Base-by-base conservation (phyloP, 352 stramenopile species). In the Thraustochytrium striatum region DNA sequence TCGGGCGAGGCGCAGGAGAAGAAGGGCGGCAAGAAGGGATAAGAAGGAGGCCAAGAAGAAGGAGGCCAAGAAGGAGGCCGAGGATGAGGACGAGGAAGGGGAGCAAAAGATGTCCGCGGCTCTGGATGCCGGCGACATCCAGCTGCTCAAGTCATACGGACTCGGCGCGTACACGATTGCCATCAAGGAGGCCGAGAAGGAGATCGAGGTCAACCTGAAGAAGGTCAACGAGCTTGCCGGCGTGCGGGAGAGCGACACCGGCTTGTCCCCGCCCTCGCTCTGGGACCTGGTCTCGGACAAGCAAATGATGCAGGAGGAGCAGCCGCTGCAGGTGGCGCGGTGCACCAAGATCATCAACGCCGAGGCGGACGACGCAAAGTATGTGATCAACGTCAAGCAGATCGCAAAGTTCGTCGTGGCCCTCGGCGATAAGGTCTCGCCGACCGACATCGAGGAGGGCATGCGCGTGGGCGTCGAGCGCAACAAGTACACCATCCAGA, bases 331-430 rank as follows among this genome's bases (percentile, higher is more conserved):
- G 81, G 96, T 99, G 32, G 96, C 96, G 30, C 89, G 95, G 52
- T 99, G 96, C 86, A 95, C 91, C 41, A 94, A 97, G 82, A 96
- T 95, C 83, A 97, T 98, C 78, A 94, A 97, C 81, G 89, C 91
- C 25, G 91, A 88, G 47, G 84, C 65, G 59, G 91, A 93, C 70
- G 92, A 98, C 59, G 94, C 94, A 84, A 99, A 99, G 87, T 99
- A 99, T 88, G 96, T 99, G 61, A 99, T 99, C 83, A 99, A 99
- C 85, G 93, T 99, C 81, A 98, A 98, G 85, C 96, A 99, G 87
- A 99, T 99, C 88, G 97, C 97, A 79, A 99, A 99, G 87, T 99
- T 99, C 84, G 97, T 99, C 21, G 96, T 99, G 16, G 95, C 93
- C 2, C 84, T 99, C 0, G 96, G 94, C 47, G 95, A 98, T 81